Evolutionary conservation across 2,329 filamentous ascomycete genomes (phyloP).

Genomic region (Xylariaceae sp.): DNA sequence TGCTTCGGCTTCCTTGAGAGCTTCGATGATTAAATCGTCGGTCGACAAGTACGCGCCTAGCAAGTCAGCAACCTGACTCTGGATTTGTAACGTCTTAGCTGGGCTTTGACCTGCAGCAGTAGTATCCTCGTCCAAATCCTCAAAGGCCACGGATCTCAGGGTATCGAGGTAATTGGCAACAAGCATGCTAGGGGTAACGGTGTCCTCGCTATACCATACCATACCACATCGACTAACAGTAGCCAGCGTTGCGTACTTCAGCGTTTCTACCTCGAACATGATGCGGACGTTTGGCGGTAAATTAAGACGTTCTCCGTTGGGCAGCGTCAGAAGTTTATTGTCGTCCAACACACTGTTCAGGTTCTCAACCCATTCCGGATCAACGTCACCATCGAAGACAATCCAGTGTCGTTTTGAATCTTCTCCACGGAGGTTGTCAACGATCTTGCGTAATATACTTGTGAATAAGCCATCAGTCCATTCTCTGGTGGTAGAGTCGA

Average conservation of each 20-base stretch:
- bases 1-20: conserved; percentile 65
- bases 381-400: conserved; percentile 97
- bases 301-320: conserved; percentile 96
- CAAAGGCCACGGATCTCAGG: conserved; percentile 76
- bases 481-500: conserved; percentile 94
- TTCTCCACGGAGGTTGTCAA: conserved; percentile 96
- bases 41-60: conserved; percentile 68
- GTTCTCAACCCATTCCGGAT: conserved; percentile 99
- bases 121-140: conserved; percentile 91
- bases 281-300: conserved; percentile 92
- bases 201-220: conserved; percentile 99
- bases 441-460: conserved; percentile 94
- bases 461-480: conserved; percentile 99
- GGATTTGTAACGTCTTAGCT: conserved; percentile 71
- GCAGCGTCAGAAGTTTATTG: conserved; percentile 94
- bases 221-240: conserved; percentile 99
- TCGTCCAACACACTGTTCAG: conserved; percentile 99
- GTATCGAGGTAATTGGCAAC: conserved; percentile 84
- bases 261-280: conserved; percentile 98
- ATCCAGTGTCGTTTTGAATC: conserved; percentile 98
- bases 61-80: conserved; percentile 73
- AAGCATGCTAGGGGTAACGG: conserved; percentile 88
- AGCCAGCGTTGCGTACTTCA: conserved; percentile 94
- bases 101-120: conserved; percentile 69
- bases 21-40: conserved; percentile 75